Conservation (phyloP, 129 eudicot genomes). For the Cynara cardunculus region DNA sequence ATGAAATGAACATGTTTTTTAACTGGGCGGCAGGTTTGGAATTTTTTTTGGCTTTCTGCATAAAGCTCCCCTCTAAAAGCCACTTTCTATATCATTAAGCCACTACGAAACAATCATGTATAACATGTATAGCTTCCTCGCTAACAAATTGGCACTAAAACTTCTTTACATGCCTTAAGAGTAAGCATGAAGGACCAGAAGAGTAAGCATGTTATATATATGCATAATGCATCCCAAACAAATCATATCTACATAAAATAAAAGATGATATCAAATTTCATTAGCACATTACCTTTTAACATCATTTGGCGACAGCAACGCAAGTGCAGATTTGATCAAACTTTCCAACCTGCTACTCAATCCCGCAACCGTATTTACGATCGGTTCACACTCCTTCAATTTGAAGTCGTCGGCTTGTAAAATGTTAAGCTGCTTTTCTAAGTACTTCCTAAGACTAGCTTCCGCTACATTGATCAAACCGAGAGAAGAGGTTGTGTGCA, state of each 20-base stretch:
- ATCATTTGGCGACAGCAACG: constrained; percentile 31
- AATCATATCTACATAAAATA: background rate
- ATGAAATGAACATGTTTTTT: too few species aligned
- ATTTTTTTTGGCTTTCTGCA: too few species aligned
- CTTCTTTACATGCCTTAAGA: background rate
- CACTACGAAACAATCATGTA: too few species aligned
- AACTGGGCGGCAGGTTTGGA: too few species aligned
- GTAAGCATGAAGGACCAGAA: background rate
- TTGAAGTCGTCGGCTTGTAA: constrained; percentile 17
- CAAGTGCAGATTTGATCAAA: constrained; percentile 51
- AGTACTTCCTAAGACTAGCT: constrained; percentile 57
- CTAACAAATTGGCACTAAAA: background rate
- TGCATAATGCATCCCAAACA: background rate
- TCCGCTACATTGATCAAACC: constrained; percentile 77
- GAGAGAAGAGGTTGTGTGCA: constrained; percentile 70
- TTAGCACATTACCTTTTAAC: constrained; percentile 12
- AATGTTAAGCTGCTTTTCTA: constrained; percentile 47
- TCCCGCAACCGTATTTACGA: constrained; percentile 43
- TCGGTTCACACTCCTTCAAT: constrained; percentile 27
- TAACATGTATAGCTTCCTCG: too few species aligned
- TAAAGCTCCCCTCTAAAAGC: too few species aligned
- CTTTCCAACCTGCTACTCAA: constrained; percentile 44
- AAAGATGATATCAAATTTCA: background rate
- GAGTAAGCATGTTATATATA: background rate
- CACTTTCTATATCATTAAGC: too few species aligned